These are phyloP conservation scores for Nicotiana obtusifolia DNA, from an alignment of 257 asterid genomes.

Conservation along the genomic window DNA sequence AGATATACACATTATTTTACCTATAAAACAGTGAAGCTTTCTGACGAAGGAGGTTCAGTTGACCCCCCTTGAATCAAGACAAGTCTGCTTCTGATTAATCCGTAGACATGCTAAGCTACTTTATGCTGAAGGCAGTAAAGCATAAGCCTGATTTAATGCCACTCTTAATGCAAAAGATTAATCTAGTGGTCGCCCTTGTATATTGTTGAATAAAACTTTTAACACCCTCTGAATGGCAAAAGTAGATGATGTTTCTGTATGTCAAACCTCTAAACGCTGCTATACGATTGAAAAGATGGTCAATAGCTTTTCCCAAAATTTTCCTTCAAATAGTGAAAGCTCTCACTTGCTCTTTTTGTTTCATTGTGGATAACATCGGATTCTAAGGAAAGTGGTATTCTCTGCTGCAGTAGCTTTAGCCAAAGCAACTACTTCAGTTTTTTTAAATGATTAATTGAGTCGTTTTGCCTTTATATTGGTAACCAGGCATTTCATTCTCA, in stretches of 20 bases:
- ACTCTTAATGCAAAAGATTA: neutral
- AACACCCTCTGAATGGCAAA: neutral
- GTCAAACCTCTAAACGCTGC: neutral
- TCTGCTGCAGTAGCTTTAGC: neutral
- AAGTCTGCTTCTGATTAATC: neutral
- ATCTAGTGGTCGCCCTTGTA: neutral
- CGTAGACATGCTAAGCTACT: neutral
- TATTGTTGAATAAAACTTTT: neutral
- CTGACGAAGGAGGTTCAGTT: neutral
- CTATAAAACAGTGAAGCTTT: too few relatives aligned
- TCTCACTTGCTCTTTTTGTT: neutral
- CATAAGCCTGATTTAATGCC: neutral
- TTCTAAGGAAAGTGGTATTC: neutral
- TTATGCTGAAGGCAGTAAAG: neutral
- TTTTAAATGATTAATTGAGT: neutral
- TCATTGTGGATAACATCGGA: neutral
- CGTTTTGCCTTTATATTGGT: neutral
- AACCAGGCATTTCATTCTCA: neutral
- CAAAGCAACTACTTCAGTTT: neutral
- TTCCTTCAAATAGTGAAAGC: neutral
- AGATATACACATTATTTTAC: too few relatives aligned
- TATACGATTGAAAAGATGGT: neutral
- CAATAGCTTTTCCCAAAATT: neutral
- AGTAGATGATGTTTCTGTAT: neutral
- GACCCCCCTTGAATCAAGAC: neutral